Base-by-base conservation (phyloP, 2,329 filamentous ascomycete species). In the Cordyceps militaris region DNA sequence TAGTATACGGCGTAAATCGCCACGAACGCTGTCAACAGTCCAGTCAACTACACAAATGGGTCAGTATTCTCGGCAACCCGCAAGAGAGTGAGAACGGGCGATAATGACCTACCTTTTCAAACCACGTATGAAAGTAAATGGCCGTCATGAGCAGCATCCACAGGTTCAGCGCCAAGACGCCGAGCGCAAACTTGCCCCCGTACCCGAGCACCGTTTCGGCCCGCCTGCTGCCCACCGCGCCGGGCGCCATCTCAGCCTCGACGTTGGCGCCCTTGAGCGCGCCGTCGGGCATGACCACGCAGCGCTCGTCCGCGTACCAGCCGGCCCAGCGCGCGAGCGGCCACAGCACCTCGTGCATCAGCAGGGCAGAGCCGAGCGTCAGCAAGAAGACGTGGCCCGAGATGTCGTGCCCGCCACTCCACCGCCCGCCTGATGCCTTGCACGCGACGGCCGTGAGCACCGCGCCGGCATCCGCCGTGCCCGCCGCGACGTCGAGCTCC, bases 121-220 rank as follows among this genome's bases (percentile, higher is more conserved):
- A 86, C 92, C 93, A 97, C 0, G 94, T 99, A 72, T 99, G 94
- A 68, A 99, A 99, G 79, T 93, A 99, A 40, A 95, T 92, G 3
- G 92, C 92, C 42, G 94, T 99, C 94, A 99, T 99, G 61, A 97
- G 79, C 69, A 99, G 73, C 94, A 99, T 99, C 90, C 94, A 97
- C 76, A 86, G 82, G 67, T 87, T 90, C 67, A 97, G 66, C 0
- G 73, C 85, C 19, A 88, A 80, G 26, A 97, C 83, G 0, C 68
- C 79, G 24, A 80, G 73, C 61, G 85, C 81, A 63, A 87, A 74
- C 78, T 83, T 76, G 64, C 74, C 73, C 9, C 79, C 73, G 52
- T 80, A 63, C 3, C 78, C 75, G 58, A 82, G 70, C 49, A 65
- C 64, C 44, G 65, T 62, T 21, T 62, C 34, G 4, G 64, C 63